Evolutionary conservation across 768 basidiomycete genomes (phyloP), one percentile per base, ranked within the genome.

Genomic region (Inosperma sp.): DNA sequence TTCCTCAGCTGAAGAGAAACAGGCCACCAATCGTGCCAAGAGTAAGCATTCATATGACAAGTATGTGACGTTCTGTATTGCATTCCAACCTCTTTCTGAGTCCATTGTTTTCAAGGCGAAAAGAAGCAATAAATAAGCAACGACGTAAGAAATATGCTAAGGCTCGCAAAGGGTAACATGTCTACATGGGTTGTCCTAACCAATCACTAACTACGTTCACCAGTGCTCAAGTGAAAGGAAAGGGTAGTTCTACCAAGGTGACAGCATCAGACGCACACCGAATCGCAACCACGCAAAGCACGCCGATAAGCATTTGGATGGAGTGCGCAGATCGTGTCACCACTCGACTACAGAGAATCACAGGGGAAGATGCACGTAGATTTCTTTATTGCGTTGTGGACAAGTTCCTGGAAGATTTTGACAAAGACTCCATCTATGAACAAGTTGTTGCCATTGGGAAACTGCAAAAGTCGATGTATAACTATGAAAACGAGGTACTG

Each of bases 21-120:
- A n/a, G 2, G 52, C 35, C 10, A 54, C 59, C 9, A 53, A 56
- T 34, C 53, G 51, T 17, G 49, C 56, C 5, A 58, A 57, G 17
- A 56, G 54, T 19, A 60, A 53, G 35, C 34, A 47, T 2, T 42
- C 55, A 37, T 58, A 60, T 50, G 31, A 58, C 1, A 56, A 42
- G 59, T 60, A 56, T 2, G 39, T 47, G 12, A 4, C 39, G 17
- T 3, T 39, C 25, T 5, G 5, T 44, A 13, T 29, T 26, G 26
- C 25, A 8, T 35, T 35, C n/a, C 41, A 16, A 43, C 26, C 3
- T 14, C 7, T 25, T 25, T 16, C 40, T 8, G 5, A n/a, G n/a
- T n/a, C n/a, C n/a, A 12, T 39, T 39, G n/a, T 27, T 29, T 43
- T 13, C 17, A 44, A n/a, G 42, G 22, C 14, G 27, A 27, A 44